These are phyloP conservation scores for Ophiostoma sp. DNA, from an alignment of 2,329 filamentous ascomycete genomes.

Conservation along the genomic window DNA sequence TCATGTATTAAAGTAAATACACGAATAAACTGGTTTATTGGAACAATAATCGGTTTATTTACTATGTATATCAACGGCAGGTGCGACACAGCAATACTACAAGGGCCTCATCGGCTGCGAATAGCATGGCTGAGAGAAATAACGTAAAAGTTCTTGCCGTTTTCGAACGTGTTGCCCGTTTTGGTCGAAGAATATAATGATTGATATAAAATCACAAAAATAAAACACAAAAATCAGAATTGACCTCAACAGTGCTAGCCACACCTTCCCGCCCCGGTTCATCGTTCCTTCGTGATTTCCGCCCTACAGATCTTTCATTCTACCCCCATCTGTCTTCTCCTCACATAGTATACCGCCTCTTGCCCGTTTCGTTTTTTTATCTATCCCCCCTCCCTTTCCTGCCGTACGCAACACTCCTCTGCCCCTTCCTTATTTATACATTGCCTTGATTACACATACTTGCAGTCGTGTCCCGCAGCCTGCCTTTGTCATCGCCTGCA, in stretches of 20 bases:
- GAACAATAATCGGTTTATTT: background rate
- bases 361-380: background rate
- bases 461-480: background rate
- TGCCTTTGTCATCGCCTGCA: slow-evolving; percentile 7
- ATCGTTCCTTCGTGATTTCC: background rate
- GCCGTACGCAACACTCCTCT: background rate
- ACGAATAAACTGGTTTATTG: background rate
- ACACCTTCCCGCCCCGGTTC: slow-evolving; percentile 4
- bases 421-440: background rate
- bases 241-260: background rate
- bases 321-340: background rate
- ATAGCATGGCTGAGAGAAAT: background rate
- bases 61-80: background rate
- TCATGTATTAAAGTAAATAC: background rate
- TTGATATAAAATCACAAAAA: no score
- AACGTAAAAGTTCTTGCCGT: background rate
- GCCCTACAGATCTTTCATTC: background rate
- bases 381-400: background rate
- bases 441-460: slow-evolving; percentile 1
- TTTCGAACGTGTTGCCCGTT: background rate
- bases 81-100: slow-evolving; percentile 9
- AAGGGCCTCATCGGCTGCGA: background rate
- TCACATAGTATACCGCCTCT: background rate
- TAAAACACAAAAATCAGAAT: background rate
- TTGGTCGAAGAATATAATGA: no score